Conservation (phyloP, 495 filamentous ascomycete species). For the Physcia stellaris region DNA sequence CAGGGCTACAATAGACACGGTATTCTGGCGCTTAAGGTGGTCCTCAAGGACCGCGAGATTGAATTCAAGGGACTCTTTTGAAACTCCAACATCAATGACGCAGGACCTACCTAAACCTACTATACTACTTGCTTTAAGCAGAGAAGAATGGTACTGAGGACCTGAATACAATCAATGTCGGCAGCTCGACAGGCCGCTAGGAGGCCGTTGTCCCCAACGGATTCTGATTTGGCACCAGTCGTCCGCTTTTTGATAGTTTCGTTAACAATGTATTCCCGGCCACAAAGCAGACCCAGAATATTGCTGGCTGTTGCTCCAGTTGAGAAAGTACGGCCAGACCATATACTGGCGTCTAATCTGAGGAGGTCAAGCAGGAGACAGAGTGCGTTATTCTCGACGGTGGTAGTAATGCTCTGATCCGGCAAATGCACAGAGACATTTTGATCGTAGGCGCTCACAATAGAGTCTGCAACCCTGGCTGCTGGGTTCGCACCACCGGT, state of each 20-base stretch:
- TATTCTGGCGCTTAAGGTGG: slow-evolving; percentile 32
- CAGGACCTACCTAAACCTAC: slow-evolving; percentile 63
- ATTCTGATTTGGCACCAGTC: slow-evolving; percentile 12
- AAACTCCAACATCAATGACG: slow-evolving; percentile 44
- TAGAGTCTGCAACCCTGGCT: slow-evolving; percentile 70
- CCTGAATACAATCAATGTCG: slow-evolving; percentile 51
- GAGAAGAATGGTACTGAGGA: slow-evolving; percentile 77
- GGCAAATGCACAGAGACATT: slow-evolving; percentile 80
- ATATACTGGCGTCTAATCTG: slow-evolving; percentile 35
- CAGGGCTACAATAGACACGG: slow-evolving; percentile 60
- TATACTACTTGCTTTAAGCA: slow-evolving; percentile 69
- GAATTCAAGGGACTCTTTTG: slow-evolving; percentile 43
- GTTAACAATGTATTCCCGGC: slow-evolving; percentile 50
- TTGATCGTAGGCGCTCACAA: slow-evolving; percentile 67
- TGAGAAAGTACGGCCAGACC: slow-evolving; percentile 56
- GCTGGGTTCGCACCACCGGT: slow-evolving; percentile 70
- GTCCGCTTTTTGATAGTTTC: slow-evolving; percentile 17
- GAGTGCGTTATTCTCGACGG: slow-evolving; percentile 60
- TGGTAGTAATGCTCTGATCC: slow-evolving; percentile 55
- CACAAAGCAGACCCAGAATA: slow-evolving; percentile 67
- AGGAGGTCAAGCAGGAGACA: slow-evolving; percentile 56
- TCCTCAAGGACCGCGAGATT: slow-evolving; percentile 48
- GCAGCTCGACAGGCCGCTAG: slow-evolving; percentile 48
- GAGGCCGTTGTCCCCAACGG: slow-evolving; percentile 57
- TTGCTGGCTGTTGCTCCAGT: slow-evolving; percentile 85